These are phyloP conservation scores for Termitomyces sp. DNA, from an alignment of 768 basidiomycete genomes.

Conservation along the genomic window DNA sequence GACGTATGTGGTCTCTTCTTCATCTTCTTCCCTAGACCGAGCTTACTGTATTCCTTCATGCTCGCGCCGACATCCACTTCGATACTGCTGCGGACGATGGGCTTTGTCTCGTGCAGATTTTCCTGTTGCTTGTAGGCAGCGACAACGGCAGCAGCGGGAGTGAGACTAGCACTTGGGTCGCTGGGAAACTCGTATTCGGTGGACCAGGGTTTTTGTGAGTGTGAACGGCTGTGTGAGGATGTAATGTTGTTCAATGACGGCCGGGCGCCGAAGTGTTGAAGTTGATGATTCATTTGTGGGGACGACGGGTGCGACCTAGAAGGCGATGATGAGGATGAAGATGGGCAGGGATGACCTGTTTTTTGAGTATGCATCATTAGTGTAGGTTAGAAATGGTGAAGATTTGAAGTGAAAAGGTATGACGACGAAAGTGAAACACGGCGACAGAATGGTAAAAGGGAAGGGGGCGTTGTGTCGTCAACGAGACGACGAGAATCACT, in stretches of 20 bases:
- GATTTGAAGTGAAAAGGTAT: no score
- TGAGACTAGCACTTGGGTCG: slow-evolving; percentile 21
- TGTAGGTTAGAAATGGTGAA: background rate
- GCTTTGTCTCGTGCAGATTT: slow-evolving; percentile 8
- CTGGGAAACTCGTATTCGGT: background rate
- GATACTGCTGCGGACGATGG: background rate
- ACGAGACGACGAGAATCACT: background rate
- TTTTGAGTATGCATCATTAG: background rate
- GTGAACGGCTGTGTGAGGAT: background rate
- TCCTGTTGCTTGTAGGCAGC: slow-evolving; percentile 45
- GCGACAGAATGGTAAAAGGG: background rate
- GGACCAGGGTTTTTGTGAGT: background rate
- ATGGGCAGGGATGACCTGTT: background rate
- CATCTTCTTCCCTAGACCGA: slow-evolving; percentile 12
- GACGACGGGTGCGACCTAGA: slow-evolving; percentile 1
- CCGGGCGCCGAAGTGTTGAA: background rate
- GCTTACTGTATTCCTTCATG: no score
- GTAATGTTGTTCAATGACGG: background rate
- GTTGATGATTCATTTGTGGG: background rate
- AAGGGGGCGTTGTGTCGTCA: background rate
- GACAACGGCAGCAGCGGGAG: slow-evolving; percentile 40
- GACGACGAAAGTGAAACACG: background rate
- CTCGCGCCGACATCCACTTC: background rate
- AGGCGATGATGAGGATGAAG: background rate
- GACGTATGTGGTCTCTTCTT: slow-evolving; percentile 11